Percentiles rank a stretch among this genome's conserved stretches.
Conservation (phyloP, 208 protist genomes). For the Trichomonas tenax region DNA sequence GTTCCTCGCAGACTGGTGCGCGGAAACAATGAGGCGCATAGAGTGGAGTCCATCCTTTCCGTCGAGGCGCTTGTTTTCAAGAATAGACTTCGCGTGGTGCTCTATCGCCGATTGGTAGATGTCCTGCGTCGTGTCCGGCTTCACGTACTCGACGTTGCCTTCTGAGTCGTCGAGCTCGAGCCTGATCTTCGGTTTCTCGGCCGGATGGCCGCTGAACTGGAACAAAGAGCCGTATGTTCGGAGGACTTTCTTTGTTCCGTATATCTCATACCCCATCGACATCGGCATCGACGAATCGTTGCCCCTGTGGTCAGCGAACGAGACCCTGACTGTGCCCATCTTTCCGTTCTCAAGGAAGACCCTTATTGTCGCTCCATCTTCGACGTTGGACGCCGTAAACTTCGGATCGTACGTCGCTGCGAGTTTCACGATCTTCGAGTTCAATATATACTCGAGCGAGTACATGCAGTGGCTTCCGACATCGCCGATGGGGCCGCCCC, state of each 20-base stretch:
- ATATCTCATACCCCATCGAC: background rate
- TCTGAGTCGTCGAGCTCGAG: background rate
- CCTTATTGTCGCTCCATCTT: background rate
- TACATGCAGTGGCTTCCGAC: background rate
- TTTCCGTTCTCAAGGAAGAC: background rate
- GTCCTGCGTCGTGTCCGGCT: background rate
- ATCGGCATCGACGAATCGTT: background rate
- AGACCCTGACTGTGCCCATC: background rate
- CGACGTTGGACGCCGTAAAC: background rate
- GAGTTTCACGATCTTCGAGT: background rate
- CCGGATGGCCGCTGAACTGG: background rate
- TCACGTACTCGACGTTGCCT: background rate
- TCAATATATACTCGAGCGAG: background rate
- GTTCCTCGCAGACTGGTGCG: background rate
- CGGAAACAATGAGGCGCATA: background rate
- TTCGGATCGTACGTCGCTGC: background rate
- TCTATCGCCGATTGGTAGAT: background rate
- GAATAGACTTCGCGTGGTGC: background rate
- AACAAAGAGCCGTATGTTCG: background rate
- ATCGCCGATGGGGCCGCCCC: background rate
- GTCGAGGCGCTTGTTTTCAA: background rate
- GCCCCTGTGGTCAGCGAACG: background rate
- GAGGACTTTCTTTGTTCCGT: background rate
- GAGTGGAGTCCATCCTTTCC: background rate
- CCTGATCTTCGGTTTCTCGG: background rate